Percentiles rank a stretch among this genome's conserved stretches.
Conservation (phyloP, 352 stramenopile species). For the Phytophthora ohioensis region DNA sequence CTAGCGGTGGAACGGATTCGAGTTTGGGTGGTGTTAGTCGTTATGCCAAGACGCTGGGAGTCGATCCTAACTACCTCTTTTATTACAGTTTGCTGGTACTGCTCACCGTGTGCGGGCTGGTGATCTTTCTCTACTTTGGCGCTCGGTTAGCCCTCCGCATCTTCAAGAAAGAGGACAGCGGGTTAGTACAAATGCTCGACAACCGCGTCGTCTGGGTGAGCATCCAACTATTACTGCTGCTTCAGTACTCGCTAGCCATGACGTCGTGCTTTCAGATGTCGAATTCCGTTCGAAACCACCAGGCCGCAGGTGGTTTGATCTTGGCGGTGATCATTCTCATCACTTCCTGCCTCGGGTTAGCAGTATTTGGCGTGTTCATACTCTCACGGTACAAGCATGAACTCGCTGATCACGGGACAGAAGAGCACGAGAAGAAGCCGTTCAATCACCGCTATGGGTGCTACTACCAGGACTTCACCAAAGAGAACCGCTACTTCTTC, state of each 20-base stretch:
- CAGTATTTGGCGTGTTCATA: slow-evolving; percentile 53
- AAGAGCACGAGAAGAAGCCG: slow-evolving; percentile 47
- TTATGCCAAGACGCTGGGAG: slow-evolving; percentile 50
- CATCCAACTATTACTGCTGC: slow-evolving; percentile 50
- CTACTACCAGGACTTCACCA: slow-evolving; percentile 62
- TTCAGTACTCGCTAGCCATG: slow-evolving; percentile 60
- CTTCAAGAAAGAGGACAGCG: slow-evolving; percentile 30
- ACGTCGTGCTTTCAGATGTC: slow-evolving; percentile 66
- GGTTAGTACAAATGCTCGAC: slow-evolving; percentile 33
- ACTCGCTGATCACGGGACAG: slow-evolving; percentile 47
- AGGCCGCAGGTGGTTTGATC: slow-evolving; percentile 35
- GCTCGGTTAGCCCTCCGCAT: slow-evolving; percentile 35
- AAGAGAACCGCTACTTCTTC: slow-evolving; percentile 64
- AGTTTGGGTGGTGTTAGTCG: slow-evolving; percentile 44
- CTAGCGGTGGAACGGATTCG: slow-evolving; percentile 13
- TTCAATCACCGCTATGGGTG: slow-evolving; percentile 57
- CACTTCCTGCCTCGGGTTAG: slow-evolving; percentile 41
- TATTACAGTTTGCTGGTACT: slow-evolving; percentile 59
- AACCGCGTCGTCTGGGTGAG: slow-evolving; percentile 52
- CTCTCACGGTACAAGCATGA: slow-evolving; percentile 48
- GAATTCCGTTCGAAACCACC: slow-evolving; percentile 24
- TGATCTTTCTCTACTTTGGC: slow-evolving; percentile 45
- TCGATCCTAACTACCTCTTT: slow-evolving; percentile 53
- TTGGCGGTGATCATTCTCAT: slow-evolving; percentile 39
- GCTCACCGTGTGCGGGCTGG: slow-evolving; percentile 27